These are phyloP conservation scores for Melampsora americana DNA, from an alignment of 1,284 basidiomycete genomes.

Conservation along the genomic window DNA sequence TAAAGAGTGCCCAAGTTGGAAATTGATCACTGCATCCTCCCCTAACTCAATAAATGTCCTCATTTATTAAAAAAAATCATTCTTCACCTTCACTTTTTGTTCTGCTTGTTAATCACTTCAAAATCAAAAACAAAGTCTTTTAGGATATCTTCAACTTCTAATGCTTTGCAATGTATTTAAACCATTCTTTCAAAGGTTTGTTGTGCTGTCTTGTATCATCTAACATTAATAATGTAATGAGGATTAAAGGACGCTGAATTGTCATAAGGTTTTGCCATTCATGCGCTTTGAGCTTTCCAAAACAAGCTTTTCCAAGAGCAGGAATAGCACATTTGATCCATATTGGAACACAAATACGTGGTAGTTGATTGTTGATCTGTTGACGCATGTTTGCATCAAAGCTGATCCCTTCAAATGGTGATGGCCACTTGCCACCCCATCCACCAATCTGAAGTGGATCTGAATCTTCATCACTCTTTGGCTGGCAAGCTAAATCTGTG, in stretches of 20 bases:
- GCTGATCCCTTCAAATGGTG: neutral
- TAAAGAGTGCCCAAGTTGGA: too few relatives aligned
- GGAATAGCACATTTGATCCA: conserved; percentile 21
- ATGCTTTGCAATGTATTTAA: too few relatives aligned
- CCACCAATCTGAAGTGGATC: neutral
- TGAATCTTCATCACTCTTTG: neutral
- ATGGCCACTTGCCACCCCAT: conserved; percentile 1
- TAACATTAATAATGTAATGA: too few relatives aligned
- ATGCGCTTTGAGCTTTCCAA: conserved; percentile 44
- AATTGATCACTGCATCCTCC: too few relatives aligned
- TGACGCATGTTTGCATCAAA: neutral
- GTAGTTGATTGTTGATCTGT: conserved; percentile 8
- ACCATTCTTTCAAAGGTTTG: too few relatives aligned
- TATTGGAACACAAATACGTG: neutral
- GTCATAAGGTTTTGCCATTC: conserved; percentile 40
- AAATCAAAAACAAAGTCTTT: too few relatives aligned
- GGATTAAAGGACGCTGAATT: conserved; percentile 29
- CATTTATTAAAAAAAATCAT: too few relatives aligned
- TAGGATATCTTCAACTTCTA: too few relatives aligned
- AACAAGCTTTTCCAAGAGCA: conserved; percentile 14
- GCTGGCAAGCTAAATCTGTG: neutral
- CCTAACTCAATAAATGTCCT: too few relatives aligned
- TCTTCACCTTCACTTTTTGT: too few relatives aligned
- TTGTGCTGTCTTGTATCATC: too few relatives aligned
- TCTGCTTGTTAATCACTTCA: too few relatives aligned